Base-by-base conservation (phyloP, 345 rosid genomes). In the Aquilaria malaccensis region DNA sequence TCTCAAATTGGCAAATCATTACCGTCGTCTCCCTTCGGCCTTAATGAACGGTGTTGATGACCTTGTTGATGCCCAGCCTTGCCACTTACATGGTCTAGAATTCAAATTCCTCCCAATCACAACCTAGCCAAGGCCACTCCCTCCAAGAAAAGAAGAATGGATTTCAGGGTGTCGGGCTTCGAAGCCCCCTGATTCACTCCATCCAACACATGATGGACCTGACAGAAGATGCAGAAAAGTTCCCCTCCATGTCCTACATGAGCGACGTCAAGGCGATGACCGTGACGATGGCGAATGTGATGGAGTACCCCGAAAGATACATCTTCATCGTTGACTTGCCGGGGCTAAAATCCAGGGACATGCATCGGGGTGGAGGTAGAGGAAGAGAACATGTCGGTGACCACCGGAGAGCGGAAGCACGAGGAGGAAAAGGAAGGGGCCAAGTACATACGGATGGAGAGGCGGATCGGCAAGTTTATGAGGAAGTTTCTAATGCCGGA, bases 221-320 rank as follows among this genome's bases (percentile, higher is more conserved):
- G 4, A 53, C 50, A 2, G 75, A 69, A 7, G 71, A 73, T 64
- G 15, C 72, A 1, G 7, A 11, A 59, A 67, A 61, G 10, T 78
- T 69, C 0, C 87, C 83, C 0, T 60, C 90, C 0, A 69, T 67
- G 10, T 57, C 73, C 13, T 81, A 81, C 56, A 74, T 76, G 1
- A 70, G 86, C 13, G 89, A 84, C 43, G 79, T 76, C 9, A 73
- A 71, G 59, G 87, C 91, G 2, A 85, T 82, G 91, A 83, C 91
- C 0, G 58, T 77, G 0, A 85, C 91, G 2, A 82, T 83, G 0
- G 84, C 82, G 2, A 87, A 82, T 37, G 78, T 81, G 7, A 72
- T 65, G 58, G 87, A 84, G 72, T 64, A 49, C 45, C 75, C 79
- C 3, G 71, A 67, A 12, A 70, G 86, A 2, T 84, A 77, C 14